Base-by-base conservation (phyloP, 352 stramenopile genomes). In the Elongisporangium senticosum region DNA sequence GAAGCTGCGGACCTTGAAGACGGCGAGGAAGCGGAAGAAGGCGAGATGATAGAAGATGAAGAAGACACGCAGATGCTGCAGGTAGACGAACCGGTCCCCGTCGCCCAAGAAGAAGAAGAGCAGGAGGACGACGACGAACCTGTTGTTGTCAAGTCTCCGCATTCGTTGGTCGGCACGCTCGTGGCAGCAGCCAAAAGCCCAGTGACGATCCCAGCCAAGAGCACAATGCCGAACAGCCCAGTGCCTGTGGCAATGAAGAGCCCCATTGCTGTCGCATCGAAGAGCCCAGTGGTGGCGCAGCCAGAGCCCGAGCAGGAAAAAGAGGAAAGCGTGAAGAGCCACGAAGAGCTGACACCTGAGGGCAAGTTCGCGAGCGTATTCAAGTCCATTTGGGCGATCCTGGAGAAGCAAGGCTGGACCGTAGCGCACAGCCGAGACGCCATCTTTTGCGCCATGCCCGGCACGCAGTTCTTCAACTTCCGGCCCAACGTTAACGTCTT, bases 401-500 rank as follows among this genome's bases (percentile, higher is more conserved):
- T 92, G 49, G 65, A 81, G 59, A 55, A 55, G 26, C 61, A 68
- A 1, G 83, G 83, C 11, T 90, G 83, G 83, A 72, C 88, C 60
- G 75, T 85, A n/a, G 79, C 80, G 10, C 64, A 78, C 19, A 73
- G 78, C 2, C 61, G 61, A 8, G 83, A 84, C 56, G 86, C 76
- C 3, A 55, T 87, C 54, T 89, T 90, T 51, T 87, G 82, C 49
- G 74, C 79, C 17, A 92, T 92, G 83, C 83, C 83, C 0, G 79
- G 69, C 23, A 86, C 86, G 26, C 70, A 86, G 62, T 92, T 92
- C 54, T 89, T 88, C 71, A 89, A 87, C 63, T 92, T 92, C 39
- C 79, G 80, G 40, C 83, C 83, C 21, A 92, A 90, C 64, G 78
- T 92, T 50, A 92, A 90, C 67, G 78, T 90, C 51, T 92, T 92